Evolutionary conservation across 2,329 filamentous ascomycete species (phyloP), one percentile per base, ranked within the genome.

Genomic region (Colletotrichum sidae): DNA sequence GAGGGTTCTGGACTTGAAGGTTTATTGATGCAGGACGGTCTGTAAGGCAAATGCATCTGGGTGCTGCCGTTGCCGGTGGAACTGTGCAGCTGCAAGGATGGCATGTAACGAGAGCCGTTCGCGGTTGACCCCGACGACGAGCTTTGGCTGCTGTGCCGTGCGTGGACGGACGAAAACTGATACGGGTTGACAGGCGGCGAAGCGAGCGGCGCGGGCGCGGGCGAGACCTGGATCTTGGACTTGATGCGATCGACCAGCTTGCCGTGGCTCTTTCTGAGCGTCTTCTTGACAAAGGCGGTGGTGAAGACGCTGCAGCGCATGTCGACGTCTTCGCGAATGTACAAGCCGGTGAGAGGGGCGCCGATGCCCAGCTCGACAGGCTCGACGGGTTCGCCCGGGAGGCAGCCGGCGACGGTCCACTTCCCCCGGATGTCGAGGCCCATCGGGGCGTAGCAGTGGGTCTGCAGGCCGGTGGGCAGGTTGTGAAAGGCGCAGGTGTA

Each of bases 401-500:
- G 79, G 9, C 86, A 88, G 9, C 93, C 93, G 50, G 87, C 88
- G 4, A 97, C 81, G 8, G 84, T 89, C 92, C 93, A 97, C 77
- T 90, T 91, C 53, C 88, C 90, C 65, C 88, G 88, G 70, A 96
- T 91, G 67, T 96, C 89, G 56, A 96, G 84, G 10, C 92, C 92
- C 73, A 93, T 86, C 1, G 94, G 93, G 4, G 93, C 93, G 72
- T 93, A 95, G 71, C 90, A 89, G 75, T 96, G 93, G 12, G 93
- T 96, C 78, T 94, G 89, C 35, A 97, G 77, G 6, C 93, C 93
- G 41, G 54, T 65, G 4, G 88, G 81, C 17, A 93, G 81, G 72
- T 96, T 87, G 77, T 93, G 87, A 75, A 97, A 96, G 71, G 91
- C 93, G 59, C 88, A 92, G 46, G 90, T 92, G 81, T 96, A 97